Evolutionary conservation across 2,329 filamentous ascomycete genomes (phyloP).

Genomic region (Clarireedia hainanense): DNA sequence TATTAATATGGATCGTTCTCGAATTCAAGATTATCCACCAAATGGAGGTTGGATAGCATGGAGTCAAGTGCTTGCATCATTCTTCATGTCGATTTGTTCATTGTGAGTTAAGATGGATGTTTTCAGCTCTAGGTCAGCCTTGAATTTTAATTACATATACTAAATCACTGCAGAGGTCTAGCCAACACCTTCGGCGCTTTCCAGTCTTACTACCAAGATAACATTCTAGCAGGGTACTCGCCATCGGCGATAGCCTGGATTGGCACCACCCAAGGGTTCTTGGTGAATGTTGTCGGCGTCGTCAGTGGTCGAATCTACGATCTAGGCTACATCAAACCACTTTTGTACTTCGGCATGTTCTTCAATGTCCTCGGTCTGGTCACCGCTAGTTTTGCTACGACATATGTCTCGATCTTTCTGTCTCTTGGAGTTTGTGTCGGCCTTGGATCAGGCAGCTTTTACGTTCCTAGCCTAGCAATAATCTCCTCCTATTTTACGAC

Average conservation of each 20-base stretch:
- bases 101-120: neutral
- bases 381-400: conserved; percentile 27
- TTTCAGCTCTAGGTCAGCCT: neutral
- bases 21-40: neutral
- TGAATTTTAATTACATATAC: neutral
- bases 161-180: conserved; percentile 27
- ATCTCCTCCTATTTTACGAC: conserved; percentile 38
- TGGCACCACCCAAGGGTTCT: conserved; percentile 43
- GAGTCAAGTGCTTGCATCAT: conserved; percentile 4
- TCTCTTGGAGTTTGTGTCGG: conserved; percentile 44
- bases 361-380: conserved; percentile 34
- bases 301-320: conserved; percentile 55
- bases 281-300: conserved; percentile 43
- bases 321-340: conserved; percentile 31
- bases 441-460: conserved; percentile 28
- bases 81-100: neutral
- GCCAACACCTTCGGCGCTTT: conserved; percentile 42
- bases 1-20: no score
- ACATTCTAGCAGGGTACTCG: conserved; percentile 36
- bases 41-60: conserved; percentile 11
- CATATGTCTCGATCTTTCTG: conserved; percentile 45
- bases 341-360: conserved; percentile 7
- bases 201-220: conserved; percentile 46
- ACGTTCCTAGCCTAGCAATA: conserved; percentile 18
- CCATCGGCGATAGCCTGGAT: conserved; percentile 50